phyloP scores from a whole-genome alignment of 1,284 basidiomycete genomes.

The Moesziomyces globuligerus region DNA sequence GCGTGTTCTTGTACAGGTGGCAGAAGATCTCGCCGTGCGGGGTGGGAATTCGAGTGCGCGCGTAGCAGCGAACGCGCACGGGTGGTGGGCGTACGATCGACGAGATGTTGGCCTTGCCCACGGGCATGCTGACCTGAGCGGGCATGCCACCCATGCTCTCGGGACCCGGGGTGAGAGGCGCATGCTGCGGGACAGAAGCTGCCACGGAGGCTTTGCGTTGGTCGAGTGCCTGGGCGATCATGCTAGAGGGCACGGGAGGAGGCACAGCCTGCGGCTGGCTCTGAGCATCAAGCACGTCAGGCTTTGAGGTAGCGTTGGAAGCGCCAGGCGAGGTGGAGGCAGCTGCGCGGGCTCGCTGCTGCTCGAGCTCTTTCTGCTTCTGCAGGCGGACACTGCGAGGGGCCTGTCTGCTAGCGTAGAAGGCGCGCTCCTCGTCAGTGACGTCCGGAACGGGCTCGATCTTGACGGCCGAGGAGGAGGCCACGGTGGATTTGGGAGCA shows the following conservation, averaged over 20 bases:
- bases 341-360: conserved; percentile 20
- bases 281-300: too few species aligned
- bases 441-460: conserved; percentile 44
- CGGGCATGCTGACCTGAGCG: conserved; percentile 22
- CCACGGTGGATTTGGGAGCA: conserved; percentile 1
- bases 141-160: conserved; percentile 16
- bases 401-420: conserved; percentile 46
- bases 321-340: too few species aligned
- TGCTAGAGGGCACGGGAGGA: conserved; percentile 16
- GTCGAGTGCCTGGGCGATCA: conserved; percentile 33
- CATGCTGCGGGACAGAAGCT: conserved; percentile 6
- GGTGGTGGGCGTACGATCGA: conserved; percentile 56
- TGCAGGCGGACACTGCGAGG: conserved; percentile 49
- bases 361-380: conserved; percentile 36
- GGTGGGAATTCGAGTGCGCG: conserved; percentile 94
- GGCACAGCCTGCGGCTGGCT: conserved; percentile 32
- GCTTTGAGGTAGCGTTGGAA: too few species aligned
- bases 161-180: conserved; percentile 16
- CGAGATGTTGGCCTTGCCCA: conserved; percentile 36
- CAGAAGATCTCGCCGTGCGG: conserved; percentile 93
- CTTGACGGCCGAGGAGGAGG: conserved; percentile 29
- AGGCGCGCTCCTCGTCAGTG: conserved; percentile 48
- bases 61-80: conserved; percentile 81
- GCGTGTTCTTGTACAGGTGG: conserved; percentile 89
- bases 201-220: conserved; percentile 38